Conservation (phyloP, 345 rosid species). For the Arabis alpina region DNA sequence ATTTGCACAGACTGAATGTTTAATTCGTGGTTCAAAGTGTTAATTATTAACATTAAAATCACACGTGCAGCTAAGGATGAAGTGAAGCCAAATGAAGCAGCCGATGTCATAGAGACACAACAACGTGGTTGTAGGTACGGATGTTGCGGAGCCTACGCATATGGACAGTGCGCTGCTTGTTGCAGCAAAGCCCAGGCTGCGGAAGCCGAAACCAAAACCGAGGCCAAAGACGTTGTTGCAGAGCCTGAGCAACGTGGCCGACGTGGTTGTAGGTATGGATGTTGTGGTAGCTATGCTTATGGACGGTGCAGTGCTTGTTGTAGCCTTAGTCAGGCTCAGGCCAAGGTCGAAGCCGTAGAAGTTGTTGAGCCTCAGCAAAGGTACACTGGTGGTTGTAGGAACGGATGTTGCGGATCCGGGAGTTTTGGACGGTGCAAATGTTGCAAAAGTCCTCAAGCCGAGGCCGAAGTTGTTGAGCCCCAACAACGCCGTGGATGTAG, state of each 20-base stretch:
- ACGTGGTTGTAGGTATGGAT: constrained; percentile 31
- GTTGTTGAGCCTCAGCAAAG: too few species aligned
- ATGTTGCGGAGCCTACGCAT: too few species aligned
- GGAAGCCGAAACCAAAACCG: constrained; percentile 3
- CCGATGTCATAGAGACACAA: constrained; percentile 34
- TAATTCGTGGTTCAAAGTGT: background rate
- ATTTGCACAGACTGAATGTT: background rate
- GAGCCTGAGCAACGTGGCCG: constrained; percentile 22
- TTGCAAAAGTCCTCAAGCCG: too few species aligned
- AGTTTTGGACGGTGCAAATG: too few species aligned
- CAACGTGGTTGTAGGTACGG: background rate
- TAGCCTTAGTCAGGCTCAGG: background rate
- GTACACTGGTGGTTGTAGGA: background rate
- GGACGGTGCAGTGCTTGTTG: constrained; percentile 30
- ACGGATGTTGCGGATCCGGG: constrained; percentile 11
- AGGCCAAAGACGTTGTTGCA: constrained; percentile 20
- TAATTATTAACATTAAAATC: background rate
- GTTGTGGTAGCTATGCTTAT: constrained; percentile 1
- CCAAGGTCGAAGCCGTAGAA: too few species aligned
- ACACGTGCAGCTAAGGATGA: constrained; percentile 29
- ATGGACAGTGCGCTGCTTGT: too few species aligned
- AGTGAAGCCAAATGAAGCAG: constrained; percentile 37
- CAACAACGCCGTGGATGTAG: background rate
- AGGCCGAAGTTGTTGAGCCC: too few species aligned
- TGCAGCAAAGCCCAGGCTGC: background rate